These are phyloP conservation scores for Backusella morwellensis DNA, from an alignment of 192 early-diverging fungal genomes.

Conservation along the genomic window DNA sequence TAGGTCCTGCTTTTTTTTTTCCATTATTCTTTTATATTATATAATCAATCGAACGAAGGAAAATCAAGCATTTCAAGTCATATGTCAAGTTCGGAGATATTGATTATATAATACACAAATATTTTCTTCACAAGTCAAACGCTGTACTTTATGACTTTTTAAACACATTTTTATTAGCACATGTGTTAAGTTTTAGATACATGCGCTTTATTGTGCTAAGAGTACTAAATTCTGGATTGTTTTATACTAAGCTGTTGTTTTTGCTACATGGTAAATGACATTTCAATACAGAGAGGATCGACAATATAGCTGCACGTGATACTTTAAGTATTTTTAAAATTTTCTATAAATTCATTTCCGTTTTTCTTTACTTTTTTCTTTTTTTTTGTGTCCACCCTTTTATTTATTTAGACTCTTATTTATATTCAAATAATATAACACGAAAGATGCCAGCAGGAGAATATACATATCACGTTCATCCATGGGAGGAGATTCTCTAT, in stretches of 20 bases:
- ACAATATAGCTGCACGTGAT: neutral
- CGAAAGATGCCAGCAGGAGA: neutral
- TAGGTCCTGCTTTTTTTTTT: neutral
- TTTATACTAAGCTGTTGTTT: no score
- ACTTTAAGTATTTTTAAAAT: neutral
- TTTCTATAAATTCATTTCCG: neutral
- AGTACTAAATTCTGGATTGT: no score
- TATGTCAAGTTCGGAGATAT: neutral
- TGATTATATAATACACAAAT: neutral
- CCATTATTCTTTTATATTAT: neutral
- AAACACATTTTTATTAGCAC: no score
- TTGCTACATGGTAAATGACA: no score
- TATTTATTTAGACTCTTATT: neutral
- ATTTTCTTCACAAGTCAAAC: neutral
- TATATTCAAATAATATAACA: neutral
- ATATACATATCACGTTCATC: constrained; percentile 10
- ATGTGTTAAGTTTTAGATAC: no score
- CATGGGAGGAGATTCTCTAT: constrained; percentile 20
- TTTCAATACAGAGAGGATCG: neutral
- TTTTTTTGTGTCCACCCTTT: neutral
- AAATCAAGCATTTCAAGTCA: neutral
- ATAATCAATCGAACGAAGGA: neutral
- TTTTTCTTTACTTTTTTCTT: neutral
- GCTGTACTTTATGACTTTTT: no score
- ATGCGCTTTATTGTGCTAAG: no score